Base-by-base conservation (phyloP, 2,329 filamentous ascomycete species). In the Daldinia sp. region DNA sequence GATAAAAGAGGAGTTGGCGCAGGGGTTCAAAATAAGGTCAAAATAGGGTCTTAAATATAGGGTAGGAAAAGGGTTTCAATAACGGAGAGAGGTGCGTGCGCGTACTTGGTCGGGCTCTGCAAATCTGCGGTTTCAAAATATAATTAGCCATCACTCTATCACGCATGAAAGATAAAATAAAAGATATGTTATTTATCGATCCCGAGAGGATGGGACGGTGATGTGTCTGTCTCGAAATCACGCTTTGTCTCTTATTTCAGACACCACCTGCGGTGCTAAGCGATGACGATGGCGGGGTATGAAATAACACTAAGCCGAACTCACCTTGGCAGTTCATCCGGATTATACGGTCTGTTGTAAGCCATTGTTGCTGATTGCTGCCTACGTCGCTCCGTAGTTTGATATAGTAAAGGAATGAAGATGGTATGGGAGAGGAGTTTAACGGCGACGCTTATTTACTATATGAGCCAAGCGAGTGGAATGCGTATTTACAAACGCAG, bases 321-420 rank as follows among this genome's bases (percentile, higher is more conserved):
- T 83, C 86, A 96, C 92, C 93, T 93, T 78, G 95, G 95, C 72
- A 99, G 89, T 79, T 94, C 93, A 84, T 99, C 95, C 37, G 94
- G 94, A 81, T 99, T 97, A 84, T 94, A 96, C 63, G 91, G 89
- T 80, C 90, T 90, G 82, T 97, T 97, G 86, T 98, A 98, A 63
- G 95, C 95, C 95, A 98, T 98, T 41, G 55, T 71, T 44, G 12
- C 23, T 50, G 51, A 57, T 65, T 58, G 15, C 23, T 18, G 10
- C 67, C 35, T 44, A 42, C 23, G 41, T 46, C 53, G 7, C 28
- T 57, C 46, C 41, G 7, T 28, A 60, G 20, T 58, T 50, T n/a
- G 54, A 57, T 41, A 37, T 41, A 53, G 23, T 58, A 37, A 55
- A 63, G 56, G 60, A 64, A 51, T 33, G 56, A 54, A 39, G 55